Percentiles rank a stretch among this genome's conserved stretches.
Evolutionary conservation across 2,329 filamentous ascomycete genomes (phyloP).

Genomic region (Neonectria magnoliae): DNA sequence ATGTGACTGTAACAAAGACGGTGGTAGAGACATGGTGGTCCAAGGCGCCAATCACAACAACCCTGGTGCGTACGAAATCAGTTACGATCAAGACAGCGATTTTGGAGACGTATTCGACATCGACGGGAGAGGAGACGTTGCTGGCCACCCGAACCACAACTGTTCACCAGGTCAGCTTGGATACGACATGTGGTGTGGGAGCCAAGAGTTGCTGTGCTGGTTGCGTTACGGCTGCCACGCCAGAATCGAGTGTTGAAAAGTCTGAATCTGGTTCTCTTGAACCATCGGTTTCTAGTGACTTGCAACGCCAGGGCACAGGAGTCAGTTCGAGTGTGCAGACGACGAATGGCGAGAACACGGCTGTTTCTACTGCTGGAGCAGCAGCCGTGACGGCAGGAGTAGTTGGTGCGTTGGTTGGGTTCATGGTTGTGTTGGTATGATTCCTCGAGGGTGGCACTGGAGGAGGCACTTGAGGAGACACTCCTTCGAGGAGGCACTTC

Average conservation of each 20-base stretch:
- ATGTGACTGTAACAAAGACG: constrained; percentile 40
- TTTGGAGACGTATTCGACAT: constrained; percentile 42
- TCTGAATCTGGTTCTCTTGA: neutral
- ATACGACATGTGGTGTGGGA: constrained; percentile 29
- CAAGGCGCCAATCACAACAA: constrained; percentile 27
- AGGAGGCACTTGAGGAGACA: neutral
- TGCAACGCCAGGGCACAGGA: neutral
- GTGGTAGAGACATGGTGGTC: constrained; percentile 40
- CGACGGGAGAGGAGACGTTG: constrained; percentile 34
- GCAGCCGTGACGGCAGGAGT: constrained; percentile 34
- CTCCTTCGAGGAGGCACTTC: neutral
- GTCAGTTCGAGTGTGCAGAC: constrained; percentile 1
- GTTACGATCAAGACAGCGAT: constrained; percentile 37
- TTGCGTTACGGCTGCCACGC: constrained; percentile 21
- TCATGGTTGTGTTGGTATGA: constrained; percentile 39
- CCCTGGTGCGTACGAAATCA: constrained; percentile 32
- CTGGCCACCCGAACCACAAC: constrained; percentile 34
- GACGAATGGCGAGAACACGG: constrained; percentile 25
- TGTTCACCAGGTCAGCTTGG: constrained; percentile 32
- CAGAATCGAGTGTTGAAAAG: neutral
- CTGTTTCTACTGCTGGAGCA: constrained; percentile 36
- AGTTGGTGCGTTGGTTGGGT: constrained; percentile 38
- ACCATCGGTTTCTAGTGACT: neutral
- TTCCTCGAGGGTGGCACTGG: neutral
- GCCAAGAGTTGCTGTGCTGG: constrained; percentile 30